A percentile compares a stretch with the other conserved stretches of the same genome.
These are phyloP conservation scores for Saccharomycopsis lassenensis DNA, from an alignment of 805 yeast species.

Conservation along the genomic window DNA sequence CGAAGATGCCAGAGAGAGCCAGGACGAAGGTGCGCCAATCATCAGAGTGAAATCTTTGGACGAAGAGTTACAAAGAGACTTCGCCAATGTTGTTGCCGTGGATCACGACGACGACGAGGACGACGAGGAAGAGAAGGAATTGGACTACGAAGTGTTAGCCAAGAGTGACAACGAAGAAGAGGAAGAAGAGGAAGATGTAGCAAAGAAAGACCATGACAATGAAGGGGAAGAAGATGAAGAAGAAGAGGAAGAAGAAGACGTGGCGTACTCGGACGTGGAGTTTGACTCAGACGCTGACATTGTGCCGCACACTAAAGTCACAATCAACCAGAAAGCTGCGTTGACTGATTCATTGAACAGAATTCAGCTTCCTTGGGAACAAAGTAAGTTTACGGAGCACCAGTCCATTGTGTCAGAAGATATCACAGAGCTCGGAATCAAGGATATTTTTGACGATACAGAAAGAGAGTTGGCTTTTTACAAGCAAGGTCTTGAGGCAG, in stretches of 20 bases:
- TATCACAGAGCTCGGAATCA: constrained; percentile 54
- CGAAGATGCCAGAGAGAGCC: constrained; percentile 18
- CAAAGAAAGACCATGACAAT: constrained; percentile 28
- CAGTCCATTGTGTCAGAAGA: constrained; percentile 56
- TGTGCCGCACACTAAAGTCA: constrained; percentile 82
- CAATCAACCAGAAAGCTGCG: constrained; percentile 83
- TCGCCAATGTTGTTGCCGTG: constrained; percentile 21
- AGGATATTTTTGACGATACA: constrained; percentile 89
- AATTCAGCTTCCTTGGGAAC: constrained; percentile 47
- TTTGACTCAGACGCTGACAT: constrained; percentile 90
- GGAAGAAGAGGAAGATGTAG: constrained; percentile 25
- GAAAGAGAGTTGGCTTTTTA: constrained; percentile 93
- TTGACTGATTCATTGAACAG: constrained; percentile 57
- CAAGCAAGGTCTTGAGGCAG: constrained; percentile 87
- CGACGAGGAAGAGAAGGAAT: constrained; percentile 33
- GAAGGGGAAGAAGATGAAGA: constrained; percentile 29
- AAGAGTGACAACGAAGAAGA: constrained; percentile 43
- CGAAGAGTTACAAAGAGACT: constrained; percentile 24
- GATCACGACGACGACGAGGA: constrained; percentile 24
- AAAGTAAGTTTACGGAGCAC: constrained; percentile 73
- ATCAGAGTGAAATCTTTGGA: constrained; percentile 20
- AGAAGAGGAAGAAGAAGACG: constrained; percentile 65
- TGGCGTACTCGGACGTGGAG: constrained; percentile 85
- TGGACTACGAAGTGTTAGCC: constrained; percentile 44
- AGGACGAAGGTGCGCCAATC: constrained; percentile 19